Base-by-base conservation (phyloP, 495 filamentous ascomycete species). In the Penicillium paradoxum region DNA sequence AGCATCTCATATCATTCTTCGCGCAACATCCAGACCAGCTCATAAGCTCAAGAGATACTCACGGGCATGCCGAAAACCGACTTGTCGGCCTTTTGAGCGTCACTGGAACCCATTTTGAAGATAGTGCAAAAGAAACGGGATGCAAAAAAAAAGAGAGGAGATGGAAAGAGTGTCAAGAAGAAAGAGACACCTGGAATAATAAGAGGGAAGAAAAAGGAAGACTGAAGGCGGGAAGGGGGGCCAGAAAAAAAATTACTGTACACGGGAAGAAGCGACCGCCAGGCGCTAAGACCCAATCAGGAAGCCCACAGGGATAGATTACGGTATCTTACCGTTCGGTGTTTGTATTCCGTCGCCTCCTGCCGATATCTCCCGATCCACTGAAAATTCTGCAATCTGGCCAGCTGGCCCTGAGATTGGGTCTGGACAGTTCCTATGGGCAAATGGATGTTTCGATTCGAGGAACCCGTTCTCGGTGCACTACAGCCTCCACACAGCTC, bases 41-140 rank as follows among this genome's bases (percentile, higher is more conserved):
- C 56, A 50, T 13, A 30, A 46, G 37, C 30, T 15, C 33, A 29
- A 43, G 11, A 58, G 54, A 27, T 50, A 73, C 75, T 71, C 73
- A 77, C 71, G 67, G 74, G 90, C 90, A 96, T 93, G 81, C 91
- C 91, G 83, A 95, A 75, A 71, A 91, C 79, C 75, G 83, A 78
- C 86, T 91, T 89, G 56, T 88, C 89, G 59, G 56, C 63, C 64
- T 79, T 74, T 61, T 65, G 64, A 67, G 75, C 72, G 27, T 78
- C 75, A 73, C 74, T 74, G 51, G 67, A 63, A 56, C 70, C 59
- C 77, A 79, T 79, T 62, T 60, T 79, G 71, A 71, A 73, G 61
- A 68, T 67, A 72, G 65, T 70, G 68, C 68, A 61, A 62, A 63
- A 63, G 58, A 69, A 54, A 67, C 45, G 21, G 38, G 60, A 63